Evolutionary conservation across 306 rosid genomes (phyloP).

Genomic region (Lathyrus aphaca): DNA sequence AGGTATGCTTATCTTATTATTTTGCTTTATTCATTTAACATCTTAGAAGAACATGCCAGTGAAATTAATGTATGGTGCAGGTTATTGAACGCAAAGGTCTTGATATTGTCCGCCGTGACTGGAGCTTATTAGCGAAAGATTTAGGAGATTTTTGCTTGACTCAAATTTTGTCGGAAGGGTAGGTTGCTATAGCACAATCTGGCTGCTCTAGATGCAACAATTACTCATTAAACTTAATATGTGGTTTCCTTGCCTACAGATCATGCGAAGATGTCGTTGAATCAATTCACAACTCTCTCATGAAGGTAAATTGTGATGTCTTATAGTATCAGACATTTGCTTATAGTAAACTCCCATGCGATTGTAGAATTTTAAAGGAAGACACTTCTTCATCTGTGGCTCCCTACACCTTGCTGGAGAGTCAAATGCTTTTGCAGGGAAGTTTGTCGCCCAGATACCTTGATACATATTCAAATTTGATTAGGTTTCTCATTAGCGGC

Average conservation of each 20-base stretch:
- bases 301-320: slow-evolving; percentile 61
- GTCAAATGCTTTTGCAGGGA: slow-evolving; percentile 6
- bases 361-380: slow-evolving; percentile 30
- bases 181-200: slow-evolving; percentile 39
- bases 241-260: slow-evolving; percentile 49
- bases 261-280: slow-evolving; percentile 94
- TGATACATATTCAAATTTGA: slow-evolving; percentile 24
- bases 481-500: slow-evolving; percentile 20
- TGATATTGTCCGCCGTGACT: slow-evolving; percentile 97
- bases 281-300: slow-evolving; percentile 84
- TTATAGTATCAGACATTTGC: slow-evolving; percentile 22
- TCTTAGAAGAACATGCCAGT: slow-evolving; percentile 30
- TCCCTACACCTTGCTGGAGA: slow-evolving; percentile 8
- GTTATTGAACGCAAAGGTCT: slow-evolving; percentile 97
- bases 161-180: slow-evolving; percentile 98
- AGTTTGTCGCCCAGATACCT: slow-evolving; percentile 21
- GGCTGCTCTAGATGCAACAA: slow-evolving; percentile 23
- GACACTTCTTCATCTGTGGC: slow-evolving; percentile 28
- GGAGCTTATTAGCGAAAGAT: slow-evolving; percentile 96
- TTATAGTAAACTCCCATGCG: slow-evolving; percentile 17
- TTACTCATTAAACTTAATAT: slow-evolving; percentile 25
- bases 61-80: slow-evolving; percentile 49
- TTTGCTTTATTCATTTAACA: slow-evolving; percentile 9
- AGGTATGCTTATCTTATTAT: slow-evolving; percentile 54
- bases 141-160: slow-evolving; percentile 87